Evolutionary conservation across 352 stramenopile genomes (phyloP).

Genomic region (Saprolegnia parasitica): DNA sequence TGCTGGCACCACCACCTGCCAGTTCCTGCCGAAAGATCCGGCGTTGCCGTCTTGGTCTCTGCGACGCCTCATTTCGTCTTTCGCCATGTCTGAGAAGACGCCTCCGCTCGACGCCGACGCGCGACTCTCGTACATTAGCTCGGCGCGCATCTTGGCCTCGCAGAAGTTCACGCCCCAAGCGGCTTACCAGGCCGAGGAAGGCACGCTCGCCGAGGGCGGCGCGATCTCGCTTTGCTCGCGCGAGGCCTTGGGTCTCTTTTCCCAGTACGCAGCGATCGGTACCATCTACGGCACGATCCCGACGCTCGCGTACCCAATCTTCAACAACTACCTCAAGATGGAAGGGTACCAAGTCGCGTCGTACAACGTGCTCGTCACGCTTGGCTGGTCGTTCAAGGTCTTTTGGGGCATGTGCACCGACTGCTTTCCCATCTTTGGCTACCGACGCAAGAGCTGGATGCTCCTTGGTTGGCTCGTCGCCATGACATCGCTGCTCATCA

Average conservation of each 20-base stretch:
- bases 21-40: too few species aligned
- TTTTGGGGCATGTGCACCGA: constrained; percentile 60
- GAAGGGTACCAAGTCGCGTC: constrained; percentile 39
- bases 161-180: constrained; percentile 4
- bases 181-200: constrained; percentile 34
- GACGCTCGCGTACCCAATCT: constrained; percentile 38
- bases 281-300: constrained; percentile 45
- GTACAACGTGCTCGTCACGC: constrained; percentile 37
- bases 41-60: background rate
- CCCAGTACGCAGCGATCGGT: constrained; percentile 39
- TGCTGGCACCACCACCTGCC: too few species aligned
- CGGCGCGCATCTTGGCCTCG: background rate
- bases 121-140: background rate
- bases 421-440: constrained; percentile 48
- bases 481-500: constrained; percentile 5
- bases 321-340: constrained; percentile 42
- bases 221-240: constrained; percentile 33
- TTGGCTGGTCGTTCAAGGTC: constrained; percentile 60
- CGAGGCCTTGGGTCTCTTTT: constrained; percentile 37
- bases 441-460: constrained; percentile 60
- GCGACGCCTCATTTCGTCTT: background rate
- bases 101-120: background rate
- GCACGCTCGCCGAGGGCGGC: constrained; percentile 38
- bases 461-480: constrained; percentile 47
- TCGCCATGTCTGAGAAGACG: background rate